A percentile compares a stretch with the other conserved stretches of the same genome.
These are phyloP conservation scores for Ogataea nitratoaversa DNA, from an alignment of 805 yeast species.

Conservation along the genomic window DNA sequence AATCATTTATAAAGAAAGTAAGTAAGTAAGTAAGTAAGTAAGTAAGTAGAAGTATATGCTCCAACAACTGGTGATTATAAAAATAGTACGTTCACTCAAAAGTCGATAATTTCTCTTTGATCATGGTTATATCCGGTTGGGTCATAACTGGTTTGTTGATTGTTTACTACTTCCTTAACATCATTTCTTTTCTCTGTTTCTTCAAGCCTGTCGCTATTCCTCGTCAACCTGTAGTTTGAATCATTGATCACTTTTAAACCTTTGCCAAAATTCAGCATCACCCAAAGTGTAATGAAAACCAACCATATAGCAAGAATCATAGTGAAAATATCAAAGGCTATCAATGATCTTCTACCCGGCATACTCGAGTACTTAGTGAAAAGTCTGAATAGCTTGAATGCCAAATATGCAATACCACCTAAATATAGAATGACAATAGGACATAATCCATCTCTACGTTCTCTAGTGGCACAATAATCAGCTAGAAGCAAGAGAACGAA, in stretches of 20 bases:
- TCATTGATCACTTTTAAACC: conserved; percentile 14
- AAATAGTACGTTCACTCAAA: too few species aligned
- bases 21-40: too few species aligned
- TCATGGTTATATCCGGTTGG: not conserved
- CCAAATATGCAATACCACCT: conserved; percentile 36
- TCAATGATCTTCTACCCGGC: conserved; percentile 39
- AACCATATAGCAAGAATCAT: conserved; percentile 30
- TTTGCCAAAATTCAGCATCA: conserved; percentile 9
- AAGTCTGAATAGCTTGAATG: conserved; percentile 37
- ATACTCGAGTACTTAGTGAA: conserved; percentile 30
- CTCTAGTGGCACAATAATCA: conserved; percentile 36
- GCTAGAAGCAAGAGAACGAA: conserved; percentile 33
- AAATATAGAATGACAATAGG: conserved; percentile 25
- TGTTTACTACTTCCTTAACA: too few species aligned
- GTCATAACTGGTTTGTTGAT: too few species aligned
- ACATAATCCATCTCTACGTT: conserved; percentile 21
- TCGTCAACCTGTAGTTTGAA: conserved; percentile 3
- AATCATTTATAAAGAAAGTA: too few species aligned
- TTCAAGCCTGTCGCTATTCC: not conserved
- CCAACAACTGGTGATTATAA: too few species aligned
- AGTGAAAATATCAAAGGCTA: conserved; percentile 38
- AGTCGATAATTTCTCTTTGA: not conserved
- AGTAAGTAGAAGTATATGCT: too few species aligned
- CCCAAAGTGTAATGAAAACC: conserved; percentile 12
- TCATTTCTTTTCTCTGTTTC: not conserved